Evolutionary conservation across 1,284 basidiomycete genomes (phyloP), one percentile per base, ranked within the genome.

Genomic region (Anthracocystis panici-leucophaei): DNA sequence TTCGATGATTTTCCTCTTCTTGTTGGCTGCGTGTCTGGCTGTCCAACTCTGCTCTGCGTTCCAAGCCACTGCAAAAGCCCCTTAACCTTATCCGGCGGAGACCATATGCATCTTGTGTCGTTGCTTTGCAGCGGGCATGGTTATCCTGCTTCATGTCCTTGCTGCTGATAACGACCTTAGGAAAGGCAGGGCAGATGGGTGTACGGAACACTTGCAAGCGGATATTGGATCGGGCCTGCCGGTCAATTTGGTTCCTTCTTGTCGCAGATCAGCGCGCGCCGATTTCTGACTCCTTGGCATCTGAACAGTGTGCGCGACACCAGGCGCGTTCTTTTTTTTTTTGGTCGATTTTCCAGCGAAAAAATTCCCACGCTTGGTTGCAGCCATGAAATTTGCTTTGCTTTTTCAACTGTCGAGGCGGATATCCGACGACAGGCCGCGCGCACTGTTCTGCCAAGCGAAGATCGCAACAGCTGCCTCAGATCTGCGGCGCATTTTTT

Each of bases 351-450:
- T 33, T 33, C 12, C 11, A 5, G 3, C 14, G 35, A 38, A 38
- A 14, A 14, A 38, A 38, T 7, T 38, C 35, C 35, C 35, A 38
- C 35, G 35, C 35, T 16, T 38, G 35, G 11, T 14, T 38, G 35
- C 35, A 38, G 35, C 11, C 35, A 38, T 41, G 18, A n/a, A 44
- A 11, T 18, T 21, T 53, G n/a, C 21, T 25, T 42, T 16, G n/a
- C 23, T 25, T 48, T 27, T 29, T 23, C 50, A 40, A 6, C 9
- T 9, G 18, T 14, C 44, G 49, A 29, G 40, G 52, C 60, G 60
- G 60, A 55, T 35, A 31, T 59, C 60, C 67, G 67, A 27, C 67
- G 57, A 64, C 57, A 33, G 29, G 18, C 20, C n/a, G n/a, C n/a
- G n/a, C n/a, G n/a, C n/a, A n/a, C n/a, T n/a, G n/a, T 21, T 31